Evolutionary conservation across 164 flowering plant genomes (phyloP), one percentile per base, ranked within the genome.

Genomic region (Umbellularia californica): DNA sequence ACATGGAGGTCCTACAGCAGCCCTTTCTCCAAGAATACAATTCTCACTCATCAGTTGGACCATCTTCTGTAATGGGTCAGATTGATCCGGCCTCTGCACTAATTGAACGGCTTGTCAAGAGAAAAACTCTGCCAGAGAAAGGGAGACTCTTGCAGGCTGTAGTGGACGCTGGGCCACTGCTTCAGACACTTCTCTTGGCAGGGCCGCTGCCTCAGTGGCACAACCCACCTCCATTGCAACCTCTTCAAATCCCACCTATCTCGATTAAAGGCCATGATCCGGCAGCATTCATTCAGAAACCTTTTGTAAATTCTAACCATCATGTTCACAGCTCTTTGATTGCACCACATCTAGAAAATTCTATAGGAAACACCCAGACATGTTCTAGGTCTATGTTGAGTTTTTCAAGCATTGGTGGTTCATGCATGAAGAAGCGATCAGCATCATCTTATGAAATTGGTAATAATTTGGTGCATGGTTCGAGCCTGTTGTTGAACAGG

Each of bases 131-230:
- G 67, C 98, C 98, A 24, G 80, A 82, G 71, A 86, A 87, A 60
- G 98, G 98, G 12, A 88, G 76, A 50, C 82, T 95, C 2, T 58
- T 92, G 72, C 83, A 92, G 70, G 86, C 97, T 51, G 97, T 95
- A 12, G 82, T 85, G 80, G 90, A 87, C 63, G 88, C 97, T 0
- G 97, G 98, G 0, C 94, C 97, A 0, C 85, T 89, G 2, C 91
- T 95, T 52, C 87, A 89, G 77, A 87, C 92, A 13, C 90, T 92
- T 7, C 83, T 94, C 27, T 80, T 91, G n/a, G 89, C 96, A 0
- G 97, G 95, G 3, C 87, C 95, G 0, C 89, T 94, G 52, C 97
- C 97, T 7, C 81, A 74, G 30, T 92, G 94, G 97, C 79, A 86
- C 65, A 87, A 88, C 72, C 92, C 97, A 14, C 97, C 94, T 19